Base-by-base conservation (phyloP, 345 rosid species). In the Euphorbia pulcherrima region DNA sequence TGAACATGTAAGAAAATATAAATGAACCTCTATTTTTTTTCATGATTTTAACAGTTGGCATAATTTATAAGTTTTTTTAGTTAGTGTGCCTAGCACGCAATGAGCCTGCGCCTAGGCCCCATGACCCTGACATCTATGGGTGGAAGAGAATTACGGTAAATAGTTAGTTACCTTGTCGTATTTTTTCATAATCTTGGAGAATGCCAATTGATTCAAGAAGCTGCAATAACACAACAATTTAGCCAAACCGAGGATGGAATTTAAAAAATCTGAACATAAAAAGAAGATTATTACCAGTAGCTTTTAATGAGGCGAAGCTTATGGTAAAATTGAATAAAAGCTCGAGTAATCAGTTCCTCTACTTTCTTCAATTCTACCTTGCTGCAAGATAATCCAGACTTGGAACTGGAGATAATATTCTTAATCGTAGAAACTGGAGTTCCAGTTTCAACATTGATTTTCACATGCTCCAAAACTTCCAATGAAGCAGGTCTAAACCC, bases 121-220 rank as follows among this genome's bases (percentile, higher is more conserved):
- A n/a, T n/a, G n/a, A n/a, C n/a, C n/a, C n/a, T n/a, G n/a, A n/a
- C n/a, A n/a, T n/a, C n/a, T n/a, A n/a, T n/a, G n/a, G n/a, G n/a
- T n/a, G n/a, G n/a, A n/a, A n/a, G n/a, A n/a, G n/a, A n/a, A n/a
- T n/a, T n/a, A n/a, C n/a, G n/a, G n/a, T n/a, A n/a, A n/a, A n/a
- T n/a, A n/a, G n/a, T n/a, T n/a, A 11, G 17, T 65, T 68, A 91
- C 96, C 90, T 92, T 90, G 68, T 89, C 96, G 69, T 92, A 88
- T 78, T 89, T 92, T 85, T 92, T 92, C 87, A 89, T 78, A 68
- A 92, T 88, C 81, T 89, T 89, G 69, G 89, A 86, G 60, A 88
- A 81, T 0, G 96, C 96, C 75, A 88, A 59, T 50, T 82, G 85
- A 73, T 89, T 92, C 81, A 86, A 64, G 71, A 88, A 92, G 67